Evolutionary conservation across 2,329 filamentous ascomycete species (phyloP).

Genomic region (Calonectria fujianensis): DNA sequence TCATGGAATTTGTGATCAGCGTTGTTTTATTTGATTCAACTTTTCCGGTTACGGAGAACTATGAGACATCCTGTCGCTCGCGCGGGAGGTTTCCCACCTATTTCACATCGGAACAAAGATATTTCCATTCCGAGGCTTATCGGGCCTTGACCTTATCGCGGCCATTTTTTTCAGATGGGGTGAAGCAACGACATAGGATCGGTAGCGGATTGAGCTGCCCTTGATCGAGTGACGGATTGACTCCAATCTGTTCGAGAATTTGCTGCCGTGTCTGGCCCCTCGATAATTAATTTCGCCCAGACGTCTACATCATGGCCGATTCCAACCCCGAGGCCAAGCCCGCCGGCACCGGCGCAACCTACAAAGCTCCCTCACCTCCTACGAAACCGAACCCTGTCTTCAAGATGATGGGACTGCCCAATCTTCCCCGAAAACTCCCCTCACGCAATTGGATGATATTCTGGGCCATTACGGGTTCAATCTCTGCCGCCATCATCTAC

Average conservation of each 20-base stretch:
- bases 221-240: slow-evolving; percentile 31
- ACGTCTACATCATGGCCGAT: slow-evolving; percentile 50
- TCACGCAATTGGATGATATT: slow-evolving; percentile 99
- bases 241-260: slow-evolving; percentile 31
- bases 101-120: slow-evolving; percentile 43
- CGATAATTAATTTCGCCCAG: background rate
- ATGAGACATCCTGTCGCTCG: background rate
- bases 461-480: slow-evolving; percentile 84
- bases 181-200: slow-evolving; percentile 41
- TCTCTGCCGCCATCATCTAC: slow-evolving; percentile 89
- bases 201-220: slow-evolving; percentile 41
- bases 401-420: slow-evolving; percentile 89
- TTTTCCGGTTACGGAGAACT: background rate
- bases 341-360: slow-evolving; percentile 52
- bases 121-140: slow-evolving; percentile 55
- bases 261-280: background rate
- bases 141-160: slow-evolving; percentile 47
- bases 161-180: slow-evolving; percentile 48
- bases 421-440: slow-evolving; percentile 87
- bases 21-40: background rate
- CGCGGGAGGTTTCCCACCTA: background rate
- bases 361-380: slow-evolving; percentile 63
- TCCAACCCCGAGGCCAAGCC: slow-evolving; percentile 52
- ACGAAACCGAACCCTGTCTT: slow-evolving; percentile 80
- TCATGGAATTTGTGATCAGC: background rate